Evolutionary conservation across 768 basidiomycete species (phyloP).

Genomic region (Leccinum uliginosum): DNA sequence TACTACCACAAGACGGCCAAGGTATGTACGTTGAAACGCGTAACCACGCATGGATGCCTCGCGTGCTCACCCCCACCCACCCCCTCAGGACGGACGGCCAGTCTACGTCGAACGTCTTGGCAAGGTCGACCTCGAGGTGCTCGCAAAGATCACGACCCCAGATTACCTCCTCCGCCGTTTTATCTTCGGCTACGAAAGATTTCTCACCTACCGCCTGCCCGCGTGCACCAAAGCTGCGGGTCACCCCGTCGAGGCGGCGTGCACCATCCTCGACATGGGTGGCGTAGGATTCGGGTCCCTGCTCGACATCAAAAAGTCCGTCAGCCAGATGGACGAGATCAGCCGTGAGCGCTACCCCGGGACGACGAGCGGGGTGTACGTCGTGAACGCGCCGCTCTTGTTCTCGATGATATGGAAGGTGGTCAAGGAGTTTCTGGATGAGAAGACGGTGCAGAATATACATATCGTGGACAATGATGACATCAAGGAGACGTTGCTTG

Average conservation of each 20-base stretch:
- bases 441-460: slow-evolving; percentile 93
- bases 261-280: slow-evolving; percentile 93
- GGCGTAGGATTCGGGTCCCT: slow-evolving; percentile 70
- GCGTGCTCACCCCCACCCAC: background rate
- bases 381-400: slow-evolving; percentile 94
- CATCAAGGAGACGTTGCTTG: slow-evolving; percentile 70
- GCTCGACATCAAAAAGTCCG: slow-evolving; percentile 90
- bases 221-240: slow-evolving; percentile 68
- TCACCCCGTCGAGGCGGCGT: slow-evolving; percentile 91
- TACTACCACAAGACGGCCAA: slow-evolving; percentile 96
- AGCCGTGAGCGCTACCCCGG: slow-evolving; percentile 93
- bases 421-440: slow-evolving; percentile 92
- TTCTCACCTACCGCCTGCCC: slow-evolving; percentile 73
- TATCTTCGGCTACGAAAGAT: slow-evolving; percentile 91
- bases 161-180: slow-evolving; percentile 88
- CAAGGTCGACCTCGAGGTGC: slow-evolving; percentile 77
- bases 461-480: slow-evolving; percentile 61
- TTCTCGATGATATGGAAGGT: slow-evolving; percentile 86
- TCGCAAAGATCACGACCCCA: slow-evolving; percentile 76
- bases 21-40: slow-evolving; percentile 37
- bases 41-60: background rate
- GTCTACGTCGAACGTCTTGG: slow-evolving; percentile 93
- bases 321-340: slow-evolving; percentile 66
- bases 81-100: slow-evolving; percentile 83
- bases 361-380: slow-evolving; percentile 97